These are phyloP conservation scores for Sporothrix variecibatus DNA, from an alignment of 2,329 filamentous ascomycete species.

Conservation along the genomic window DNA sequence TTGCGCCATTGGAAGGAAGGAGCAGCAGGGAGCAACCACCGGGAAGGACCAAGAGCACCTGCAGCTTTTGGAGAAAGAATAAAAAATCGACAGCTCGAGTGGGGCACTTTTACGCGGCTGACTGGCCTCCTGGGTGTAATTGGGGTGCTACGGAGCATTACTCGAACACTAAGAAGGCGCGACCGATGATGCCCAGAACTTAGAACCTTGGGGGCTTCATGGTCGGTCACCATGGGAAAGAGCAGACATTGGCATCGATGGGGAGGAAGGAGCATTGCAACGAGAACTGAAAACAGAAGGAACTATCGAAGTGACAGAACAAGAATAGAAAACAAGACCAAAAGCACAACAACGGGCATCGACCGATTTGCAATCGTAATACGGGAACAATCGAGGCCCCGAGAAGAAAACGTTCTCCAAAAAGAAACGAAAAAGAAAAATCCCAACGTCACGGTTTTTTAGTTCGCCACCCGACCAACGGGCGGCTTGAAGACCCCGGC, in stretches of 20 bases:
- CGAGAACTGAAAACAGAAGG: not conserved
- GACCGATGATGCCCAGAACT: not conserved
- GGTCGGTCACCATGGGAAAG: constrained; percentile 6
- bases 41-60: not conserved
- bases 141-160: not conserved
- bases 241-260: not conserved
- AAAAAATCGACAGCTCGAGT: constrained; percentile 11
- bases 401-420: not conserved
- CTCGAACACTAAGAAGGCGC: constrained; percentile 11
- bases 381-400: not conserved
- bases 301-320: not conserved
- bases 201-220: too few species aligned
- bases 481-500: not conserved
- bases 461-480: constrained; percentile 14
- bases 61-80: not conserved
- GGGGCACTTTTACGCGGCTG: not conserved
- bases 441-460: constrained; percentile 1
- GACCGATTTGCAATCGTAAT: not conserved
- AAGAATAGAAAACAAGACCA: not conserved
- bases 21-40: too few species aligned
- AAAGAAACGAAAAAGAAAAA: not conserved
- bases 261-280: not conserved
- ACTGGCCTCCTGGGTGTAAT: not conserved
- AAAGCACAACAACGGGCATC: not conserved
- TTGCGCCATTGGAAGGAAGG: not conserved